A percentile compares a stretch with the other conserved stretches of the same genome.
Conservation (phyloP, 768 basidiomycete species). For the Tulasnella sp. region DNA sequence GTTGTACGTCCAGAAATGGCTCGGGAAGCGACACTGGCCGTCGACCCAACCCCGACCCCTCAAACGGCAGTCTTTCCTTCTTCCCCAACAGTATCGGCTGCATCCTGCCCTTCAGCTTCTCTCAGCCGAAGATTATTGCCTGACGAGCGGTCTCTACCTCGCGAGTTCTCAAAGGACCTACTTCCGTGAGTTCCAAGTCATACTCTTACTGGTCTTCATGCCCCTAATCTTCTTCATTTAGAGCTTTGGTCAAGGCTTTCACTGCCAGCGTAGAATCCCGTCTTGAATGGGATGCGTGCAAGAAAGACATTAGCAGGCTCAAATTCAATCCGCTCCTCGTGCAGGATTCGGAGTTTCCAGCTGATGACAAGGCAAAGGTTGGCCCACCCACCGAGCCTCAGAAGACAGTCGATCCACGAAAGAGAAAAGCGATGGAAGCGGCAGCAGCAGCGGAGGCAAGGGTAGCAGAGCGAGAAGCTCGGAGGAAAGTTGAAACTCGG, state of each 20-base stretch:
- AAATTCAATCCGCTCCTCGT: neutral
- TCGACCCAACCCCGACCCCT: neutral
- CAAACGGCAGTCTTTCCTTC: neutral
- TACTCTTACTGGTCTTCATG: neutral
- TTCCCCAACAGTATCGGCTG: neutral
- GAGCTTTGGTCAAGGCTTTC: neutral
- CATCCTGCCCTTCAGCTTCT: neutral
- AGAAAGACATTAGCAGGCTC: neutral
- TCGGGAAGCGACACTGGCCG: neutral
- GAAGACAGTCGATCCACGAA: neutral
- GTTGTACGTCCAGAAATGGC: neutral
- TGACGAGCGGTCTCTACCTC: neutral
- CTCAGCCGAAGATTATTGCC: neutral
- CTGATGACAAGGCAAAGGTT: neutral
- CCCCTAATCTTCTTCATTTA: neutral
- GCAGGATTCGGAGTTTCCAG: neutral
- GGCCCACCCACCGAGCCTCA: neutral
- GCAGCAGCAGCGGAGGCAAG: neutral
- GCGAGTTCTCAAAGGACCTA: neutral
- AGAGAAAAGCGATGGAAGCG: neutral
- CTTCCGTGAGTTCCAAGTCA: neutral
- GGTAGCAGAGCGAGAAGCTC: neutral
- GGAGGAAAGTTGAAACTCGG: neutral
- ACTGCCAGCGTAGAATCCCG: neutral
- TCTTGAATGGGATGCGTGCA: neutral